Conservation (phyloP, 2,329 filamentous ascomycete genomes). For the Pyricularia sp. region DNA sequence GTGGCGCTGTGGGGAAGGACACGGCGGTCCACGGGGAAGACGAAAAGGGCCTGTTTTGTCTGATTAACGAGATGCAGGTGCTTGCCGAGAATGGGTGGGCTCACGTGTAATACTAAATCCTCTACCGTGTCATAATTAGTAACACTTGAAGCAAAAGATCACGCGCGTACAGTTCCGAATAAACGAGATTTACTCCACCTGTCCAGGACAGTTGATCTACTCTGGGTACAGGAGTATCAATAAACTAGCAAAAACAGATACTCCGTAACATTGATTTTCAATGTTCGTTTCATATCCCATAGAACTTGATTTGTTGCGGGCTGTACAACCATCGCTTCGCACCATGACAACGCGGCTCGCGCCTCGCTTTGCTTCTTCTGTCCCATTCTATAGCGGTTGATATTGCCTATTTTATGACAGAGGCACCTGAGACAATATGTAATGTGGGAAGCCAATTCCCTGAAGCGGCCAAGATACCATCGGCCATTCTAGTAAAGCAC, state of each 20-base stretch:
- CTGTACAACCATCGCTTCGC: neutral
- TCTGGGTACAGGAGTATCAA: neutral
- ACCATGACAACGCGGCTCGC: neutral
- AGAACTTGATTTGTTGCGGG: neutral
- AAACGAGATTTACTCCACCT: neutral
- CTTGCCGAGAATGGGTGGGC: constrained; percentile 49
- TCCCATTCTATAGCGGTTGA: neutral
- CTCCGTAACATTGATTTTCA: neutral
- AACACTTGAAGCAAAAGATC: neutral
- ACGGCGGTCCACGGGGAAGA: neutral
- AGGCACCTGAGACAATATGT: neutral
- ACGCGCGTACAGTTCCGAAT: neutral
- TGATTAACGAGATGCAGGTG: constrained; percentile 52
- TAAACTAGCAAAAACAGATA: neutral
- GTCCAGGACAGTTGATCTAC: neutral
- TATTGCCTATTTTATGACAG: neutral
- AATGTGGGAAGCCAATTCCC: neutral
- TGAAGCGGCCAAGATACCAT: neutral
- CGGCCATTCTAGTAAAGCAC: neutral
- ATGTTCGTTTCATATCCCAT: neutral
- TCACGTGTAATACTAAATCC: constrained; percentile 32
- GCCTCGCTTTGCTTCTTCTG: neutral
- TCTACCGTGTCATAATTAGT: neutral
- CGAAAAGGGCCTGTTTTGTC: constrained; percentile 38
- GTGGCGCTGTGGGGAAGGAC: neutral